A percentile compares a stretch with the other conserved stretches of the same genome.
Conservation (phyloP, 163 green algal species). For the Chlamydomonas reinhardtii region DNA sequence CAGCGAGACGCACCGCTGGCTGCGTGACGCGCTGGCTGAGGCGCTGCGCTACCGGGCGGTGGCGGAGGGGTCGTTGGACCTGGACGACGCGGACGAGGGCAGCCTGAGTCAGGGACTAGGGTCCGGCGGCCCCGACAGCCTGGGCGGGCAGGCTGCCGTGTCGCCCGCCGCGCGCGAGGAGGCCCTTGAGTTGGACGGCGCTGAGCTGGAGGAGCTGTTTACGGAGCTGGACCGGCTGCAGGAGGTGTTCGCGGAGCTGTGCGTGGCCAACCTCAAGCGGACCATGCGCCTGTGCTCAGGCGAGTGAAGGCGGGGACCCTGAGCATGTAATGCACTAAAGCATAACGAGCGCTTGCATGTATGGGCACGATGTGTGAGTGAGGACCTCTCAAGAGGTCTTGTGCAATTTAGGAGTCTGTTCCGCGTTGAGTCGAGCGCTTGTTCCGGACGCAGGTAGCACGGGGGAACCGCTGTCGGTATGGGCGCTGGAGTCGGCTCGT, state of each 20-base stretch:
- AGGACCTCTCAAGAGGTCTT: too few relatives aligned
- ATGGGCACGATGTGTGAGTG: too few relatives aligned
- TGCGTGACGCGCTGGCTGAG: conserved; percentile 16
- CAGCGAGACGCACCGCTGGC: background rate
- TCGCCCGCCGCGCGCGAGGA: too few relatives aligned
- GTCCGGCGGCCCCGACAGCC: too few relatives aligned
- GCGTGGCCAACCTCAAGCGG: conserved; percentile 35
- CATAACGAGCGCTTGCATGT: too few relatives aligned
- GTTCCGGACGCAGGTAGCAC: too few relatives aligned
- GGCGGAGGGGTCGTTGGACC: background rate
- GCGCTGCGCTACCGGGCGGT: background rate
- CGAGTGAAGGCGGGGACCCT: background rate
- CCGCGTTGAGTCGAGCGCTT: too few relatives aligned
- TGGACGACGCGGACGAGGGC: background rate
- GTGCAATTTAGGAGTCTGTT: too few relatives aligned
- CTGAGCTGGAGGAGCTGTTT: conserved; percentile 5
- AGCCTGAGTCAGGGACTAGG: too few relatives aligned
- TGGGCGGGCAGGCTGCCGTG: background rate
- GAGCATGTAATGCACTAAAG: too few relatives aligned
- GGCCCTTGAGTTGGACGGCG: background rate
- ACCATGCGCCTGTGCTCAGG: conserved; percentile 40
- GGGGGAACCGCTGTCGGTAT: conserved; percentile 13
- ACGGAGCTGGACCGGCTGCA: conserved; percentile 36
- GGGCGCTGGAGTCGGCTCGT: conserved; percentile 26
- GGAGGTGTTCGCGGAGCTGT: conserved; percentile 31